A percentile compares a stretch with the other conserved stretches of the same genome.
Evolutionary conservation across 768 basidiomycete genomes (phyloP).

Genomic region (Clathrus columnatus): DNA sequence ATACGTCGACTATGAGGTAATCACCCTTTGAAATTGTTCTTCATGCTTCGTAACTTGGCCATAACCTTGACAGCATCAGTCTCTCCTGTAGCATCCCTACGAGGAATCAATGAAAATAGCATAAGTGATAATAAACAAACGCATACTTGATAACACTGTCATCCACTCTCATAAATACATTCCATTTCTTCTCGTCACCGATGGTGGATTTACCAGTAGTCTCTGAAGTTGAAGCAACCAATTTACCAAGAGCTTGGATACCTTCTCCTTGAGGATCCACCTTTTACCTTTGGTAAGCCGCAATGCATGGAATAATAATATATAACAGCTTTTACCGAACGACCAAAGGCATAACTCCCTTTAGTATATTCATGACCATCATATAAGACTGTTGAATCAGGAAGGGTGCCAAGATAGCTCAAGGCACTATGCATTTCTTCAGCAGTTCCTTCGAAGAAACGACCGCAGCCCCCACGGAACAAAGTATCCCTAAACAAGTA

Average conservation of each 20-base stretch:
- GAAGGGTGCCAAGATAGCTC: conserved; percentile 62
- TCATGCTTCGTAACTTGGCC: conserved; percentile 67
- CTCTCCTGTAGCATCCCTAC: conserved; percentile 43
- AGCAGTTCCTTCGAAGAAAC: conserved; percentile 87
- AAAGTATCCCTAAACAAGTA: conserved; percentile 55
- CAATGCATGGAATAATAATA: not conserved
- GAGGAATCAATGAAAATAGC: not conserved
- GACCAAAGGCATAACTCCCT: conserved; percentile 64
- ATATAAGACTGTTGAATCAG: conserved; percentile 72
- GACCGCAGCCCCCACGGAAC: conserved; percentile 77
- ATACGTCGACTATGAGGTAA: conserved; percentile 9
- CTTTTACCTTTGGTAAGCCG: conserved; percentile 8
- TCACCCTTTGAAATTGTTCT: conserved; percentile 76
- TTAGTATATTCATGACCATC: conserved; percentile 91
- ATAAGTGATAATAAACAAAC: not conserved
- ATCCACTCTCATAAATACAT: conserved; percentile 83
- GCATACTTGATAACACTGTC: conserved; percentile 56
- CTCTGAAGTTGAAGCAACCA: conserved; percentile 48
- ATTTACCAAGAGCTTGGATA: conserved; percentile 46
- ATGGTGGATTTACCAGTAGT: conserved; percentile 84
- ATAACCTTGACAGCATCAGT: conserved; percentile 54
- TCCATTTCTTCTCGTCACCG: conserved; percentile 90
- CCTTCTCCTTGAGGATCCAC: conserved; percentile 56
- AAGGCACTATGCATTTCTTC: conserved; percentile 74
- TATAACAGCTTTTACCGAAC: conserved; percentile 19